These are phyloP conservation scores for Wickerhamomyces tratensis DNA, from an alignment of 805 yeast genomes.

Conservation along the genomic window DNA sequence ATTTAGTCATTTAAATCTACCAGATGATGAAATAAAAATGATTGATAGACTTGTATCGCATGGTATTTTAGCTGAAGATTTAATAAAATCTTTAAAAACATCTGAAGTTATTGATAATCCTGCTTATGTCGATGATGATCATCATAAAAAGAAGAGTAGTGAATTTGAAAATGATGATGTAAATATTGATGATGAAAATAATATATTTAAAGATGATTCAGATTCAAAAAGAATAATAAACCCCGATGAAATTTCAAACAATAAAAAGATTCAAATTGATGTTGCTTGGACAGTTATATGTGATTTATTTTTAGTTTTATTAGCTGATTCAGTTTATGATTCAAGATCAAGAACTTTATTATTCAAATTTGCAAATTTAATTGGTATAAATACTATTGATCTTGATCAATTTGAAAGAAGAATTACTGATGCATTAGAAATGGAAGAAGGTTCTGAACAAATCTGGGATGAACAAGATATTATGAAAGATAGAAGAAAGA, in stretches of 20 bases:
- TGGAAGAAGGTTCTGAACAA: conserved; percentile 75
- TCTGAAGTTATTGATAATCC: conserved; percentile 44
- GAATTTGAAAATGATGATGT: conserved; percentile 6
- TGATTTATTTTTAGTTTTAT: conserved; percentile 71
- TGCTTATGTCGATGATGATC: conserved; percentile 17
- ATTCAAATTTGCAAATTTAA: conserved; percentile 49
- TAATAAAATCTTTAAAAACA: conserved; percentile 51
- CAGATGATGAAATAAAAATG: conserved; percentile 74
- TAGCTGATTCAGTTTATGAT: conserved; percentile 83
- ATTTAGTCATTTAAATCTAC: conserved; percentile 73
- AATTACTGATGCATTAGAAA: conserved; percentile 81
- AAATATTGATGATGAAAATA: conserved; percentile 5
- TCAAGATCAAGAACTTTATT: conserved; percentile 80
- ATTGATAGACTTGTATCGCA: conserved; percentile 78
- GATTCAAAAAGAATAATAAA: conserved; percentile 12
- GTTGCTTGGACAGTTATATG: conserved; percentile 91
- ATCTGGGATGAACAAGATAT: conserved; percentile 66
- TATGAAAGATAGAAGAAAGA: conserved; percentile 62
- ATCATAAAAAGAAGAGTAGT: conserved; percentile 1
- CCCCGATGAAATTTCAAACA: conserved; percentile 23
- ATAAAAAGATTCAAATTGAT: conserved; percentile 48
- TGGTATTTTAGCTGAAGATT: conserved; percentile 67
- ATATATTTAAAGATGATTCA: conserved; percentile 1
- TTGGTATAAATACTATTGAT: conserved; percentile 57
- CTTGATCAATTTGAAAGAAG: conserved; percentile 84